These are phyloP conservation scores for Wallacemonas sp. DNA, from an alignment of 208 protist species.

Conservation along the genomic window DNA sequence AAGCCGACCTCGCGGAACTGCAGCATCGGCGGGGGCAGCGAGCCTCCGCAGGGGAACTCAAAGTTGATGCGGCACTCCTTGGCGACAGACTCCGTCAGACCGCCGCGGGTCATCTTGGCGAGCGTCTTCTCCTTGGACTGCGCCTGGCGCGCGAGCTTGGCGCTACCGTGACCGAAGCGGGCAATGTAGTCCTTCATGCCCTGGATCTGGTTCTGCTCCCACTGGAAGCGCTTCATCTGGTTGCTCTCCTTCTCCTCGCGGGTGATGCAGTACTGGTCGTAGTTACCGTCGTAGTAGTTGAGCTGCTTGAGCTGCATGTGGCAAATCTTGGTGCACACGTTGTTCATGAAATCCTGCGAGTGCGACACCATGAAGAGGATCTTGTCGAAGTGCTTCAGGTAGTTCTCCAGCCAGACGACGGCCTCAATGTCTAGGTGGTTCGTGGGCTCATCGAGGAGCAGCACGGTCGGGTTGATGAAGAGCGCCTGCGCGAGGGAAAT, in stretches of 20 bases:
- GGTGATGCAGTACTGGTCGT: slow-evolving; percentile 95
- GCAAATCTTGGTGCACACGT: slow-evolving; percentile 97
- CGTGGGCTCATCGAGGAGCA: slow-evolving; percentile 98
- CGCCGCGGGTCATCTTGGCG: slow-evolving; percentile 93
- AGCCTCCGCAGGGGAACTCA: slow-evolving; percentile 78
- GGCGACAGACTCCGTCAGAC: slow-evolving; percentile 92
- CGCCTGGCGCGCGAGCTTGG: slow-evolving; percentile 95
- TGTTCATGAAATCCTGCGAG: slow-evolving; percentile 97
- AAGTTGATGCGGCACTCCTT: slow-evolving; percentile 86
- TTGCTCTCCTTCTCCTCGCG: slow-evolving; percentile 94
- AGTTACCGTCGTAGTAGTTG: slow-evolving; percentile 94
- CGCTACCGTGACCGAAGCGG: slow-evolving; percentile 94
- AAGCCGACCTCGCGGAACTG: slow-evolving; percentile 94
- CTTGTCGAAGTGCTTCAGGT: slow-evolving; percentile 93
- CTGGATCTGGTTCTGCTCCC: slow-evolving; percentile 97
- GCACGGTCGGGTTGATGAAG: slow-evolving; percentile 93
- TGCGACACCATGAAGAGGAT: slow-evolving; percentile 96
- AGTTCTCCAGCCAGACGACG: slow-evolving; percentile 97
- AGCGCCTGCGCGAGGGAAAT: slow-evolving; percentile 96
- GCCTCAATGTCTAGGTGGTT: slow-evolving; percentile 98
- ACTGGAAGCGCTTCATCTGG: slow-evolving; percentile 96
- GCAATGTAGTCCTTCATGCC: slow-evolving; percentile 98
- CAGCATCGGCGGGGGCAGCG: slow-evolving; percentile 92
- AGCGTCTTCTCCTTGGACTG: slow-evolving; percentile 96
- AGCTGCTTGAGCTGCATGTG: slow-evolving; percentile 91